These are phyloP conservation scores for Chamaecyparis obtusa DNA, from an alignment of 75 land plant species.

Conservation along the genomic window DNA sequence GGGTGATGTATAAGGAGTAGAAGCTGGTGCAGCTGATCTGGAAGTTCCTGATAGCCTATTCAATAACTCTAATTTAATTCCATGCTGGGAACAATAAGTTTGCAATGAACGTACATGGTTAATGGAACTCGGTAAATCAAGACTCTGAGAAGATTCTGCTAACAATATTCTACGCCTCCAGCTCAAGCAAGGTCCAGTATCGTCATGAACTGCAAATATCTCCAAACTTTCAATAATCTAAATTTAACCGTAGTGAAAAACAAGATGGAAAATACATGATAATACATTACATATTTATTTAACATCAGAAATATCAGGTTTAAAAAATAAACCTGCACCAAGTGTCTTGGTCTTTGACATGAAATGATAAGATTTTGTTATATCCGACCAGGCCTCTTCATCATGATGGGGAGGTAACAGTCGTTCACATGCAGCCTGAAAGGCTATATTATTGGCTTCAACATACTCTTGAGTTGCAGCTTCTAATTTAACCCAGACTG, in stretches of 20 bases:
- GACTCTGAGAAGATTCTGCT: slow-evolving; percentile 65
- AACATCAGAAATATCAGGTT: not conserved
- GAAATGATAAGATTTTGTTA: slow-evolving; percentile 23
- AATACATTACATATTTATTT: not conserved
- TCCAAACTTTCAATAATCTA: not conserved
- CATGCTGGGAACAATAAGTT: slow-evolving; percentile 66
- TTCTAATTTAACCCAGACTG: slow-evolving; percentile 82
- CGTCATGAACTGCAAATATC: slow-evolving; percentile 28
- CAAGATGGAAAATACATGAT: not conserved
- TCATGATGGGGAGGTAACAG: slow-evolving; percentile 47
- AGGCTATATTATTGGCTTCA: slow-evolving; percentile 43
- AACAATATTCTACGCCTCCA: slow-evolving; percentile 85
- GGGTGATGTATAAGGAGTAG: slow-evolving; percentile 86
- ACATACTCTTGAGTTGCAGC: slow-evolving; percentile 91
- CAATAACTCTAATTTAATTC: slow-evolving; percentile 51
- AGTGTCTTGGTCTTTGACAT: slow-evolving; percentile 9
- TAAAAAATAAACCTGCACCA: not conserved
- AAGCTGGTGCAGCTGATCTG: slow-evolving; percentile 34
- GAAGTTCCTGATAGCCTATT: slow-evolving; percentile 24
- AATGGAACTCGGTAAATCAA: slow-evolving; percentile 56
- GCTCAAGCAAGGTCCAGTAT: slow-evolving; percentile 63
- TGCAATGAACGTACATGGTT: slow-evolving; percentile 81
- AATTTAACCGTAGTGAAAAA: not conserved
- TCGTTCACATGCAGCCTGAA: slow-evolving; percentile 71
- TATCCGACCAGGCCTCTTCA: slow-evolving; percentile 71